phyloP scores from a whole-genome alignment of 176 grass and related monocot species.

The Pharus latifolius region DNA sequence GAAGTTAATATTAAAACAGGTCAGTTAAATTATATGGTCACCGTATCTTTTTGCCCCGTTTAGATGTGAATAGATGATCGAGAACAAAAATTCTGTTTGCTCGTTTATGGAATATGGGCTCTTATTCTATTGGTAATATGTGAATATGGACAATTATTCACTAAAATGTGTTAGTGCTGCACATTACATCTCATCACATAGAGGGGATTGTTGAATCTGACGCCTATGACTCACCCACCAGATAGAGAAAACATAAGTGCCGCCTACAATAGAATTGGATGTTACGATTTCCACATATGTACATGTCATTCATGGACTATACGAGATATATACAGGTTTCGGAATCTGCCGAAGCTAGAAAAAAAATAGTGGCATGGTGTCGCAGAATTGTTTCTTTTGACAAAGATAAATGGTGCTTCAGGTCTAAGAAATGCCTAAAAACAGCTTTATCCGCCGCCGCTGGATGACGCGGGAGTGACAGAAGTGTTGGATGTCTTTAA shows the following conservation, averaged over 20 bases:
- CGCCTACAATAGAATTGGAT: not conserved
- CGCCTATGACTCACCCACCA: too few species aligned
- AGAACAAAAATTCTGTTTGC: too few species aligned
- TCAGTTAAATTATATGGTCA: too few species aligned
- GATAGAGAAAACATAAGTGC: not conserved
- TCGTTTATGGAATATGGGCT: too few species aligned
- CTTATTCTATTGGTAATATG: too few species aligned
- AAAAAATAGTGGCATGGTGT: not conserved
- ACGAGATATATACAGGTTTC: conserved; percentile 26
- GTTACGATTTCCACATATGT: conserved; percentile 14
- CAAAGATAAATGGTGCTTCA: not conserved
- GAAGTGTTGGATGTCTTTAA: not conserved
- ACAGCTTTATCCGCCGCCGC: not conserved
- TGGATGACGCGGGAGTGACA: not conserved
- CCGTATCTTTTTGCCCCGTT: too few species aligned
- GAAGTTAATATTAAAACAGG: too few species aligned
- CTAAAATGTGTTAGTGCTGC: too few species aligned
- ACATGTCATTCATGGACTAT: conserved; percentile 21
- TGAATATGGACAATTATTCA: too few species aligned
- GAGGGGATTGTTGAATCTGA: too few species aligned
- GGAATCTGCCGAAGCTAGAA: not conserved
- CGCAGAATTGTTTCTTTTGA: not conserved
- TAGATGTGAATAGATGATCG: too few species aligned
- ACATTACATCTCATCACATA: too few species aligned
- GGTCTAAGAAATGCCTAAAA: not conserved